phyloP scores from a whole-genome alignment of 1,284 basidiomycete genomes.

The Ustanciosporium gigantosporum region DNA sequence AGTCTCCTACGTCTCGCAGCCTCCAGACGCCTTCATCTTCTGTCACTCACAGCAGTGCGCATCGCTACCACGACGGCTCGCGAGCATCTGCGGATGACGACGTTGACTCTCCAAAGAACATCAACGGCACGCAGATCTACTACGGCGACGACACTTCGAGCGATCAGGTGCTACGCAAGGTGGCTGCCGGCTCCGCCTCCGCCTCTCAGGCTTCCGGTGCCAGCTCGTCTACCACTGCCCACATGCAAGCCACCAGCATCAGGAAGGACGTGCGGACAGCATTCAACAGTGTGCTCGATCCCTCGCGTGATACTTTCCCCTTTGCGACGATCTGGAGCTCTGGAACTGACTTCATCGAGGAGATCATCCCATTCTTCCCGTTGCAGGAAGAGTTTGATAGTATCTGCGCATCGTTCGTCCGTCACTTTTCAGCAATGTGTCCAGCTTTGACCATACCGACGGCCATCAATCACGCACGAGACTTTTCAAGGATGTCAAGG shows the following conservation, averaged over 20 bases:
- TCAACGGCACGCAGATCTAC: slow-evolving; percentile 29
- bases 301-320: slow-evolving; percentile 30
- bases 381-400: slow-evolving; percentile 23
- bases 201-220: background rate
- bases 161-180: slow-evolving; percentile 11
- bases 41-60: background rate
- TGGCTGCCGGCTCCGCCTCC: slow-evolving; percentile 3
- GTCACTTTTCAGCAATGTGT: slow-evolving; percentile 25
- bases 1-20: background rate
- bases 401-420: slow-evolving; percentile 23
- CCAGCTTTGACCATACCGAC: slow-evolving; percentile 20
- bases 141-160: slow-evolving; percentile 16
- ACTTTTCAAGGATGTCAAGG: slow-evolving; percentile 16
- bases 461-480: slow-evolving; percentile 21
- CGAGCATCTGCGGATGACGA: background rate
- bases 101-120: slow-evolving; percentile 14
- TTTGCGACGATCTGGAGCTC: slow-evolving; percentile 39
- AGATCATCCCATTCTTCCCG: slow-evolving; percentile 34
- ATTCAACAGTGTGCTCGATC: slow-evolving; percentile 30
- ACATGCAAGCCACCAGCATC: slow-evolving; percentile 2
- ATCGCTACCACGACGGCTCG: background rate
- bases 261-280: slow-evolving; percentile 25
- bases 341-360: slow-evolving; percentile 32
- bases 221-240: too few species aligned
- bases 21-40: background rate